Conservation (phyloP, 2,329 filamentous ascomycete species). For the Apiospora marii region DNA sequence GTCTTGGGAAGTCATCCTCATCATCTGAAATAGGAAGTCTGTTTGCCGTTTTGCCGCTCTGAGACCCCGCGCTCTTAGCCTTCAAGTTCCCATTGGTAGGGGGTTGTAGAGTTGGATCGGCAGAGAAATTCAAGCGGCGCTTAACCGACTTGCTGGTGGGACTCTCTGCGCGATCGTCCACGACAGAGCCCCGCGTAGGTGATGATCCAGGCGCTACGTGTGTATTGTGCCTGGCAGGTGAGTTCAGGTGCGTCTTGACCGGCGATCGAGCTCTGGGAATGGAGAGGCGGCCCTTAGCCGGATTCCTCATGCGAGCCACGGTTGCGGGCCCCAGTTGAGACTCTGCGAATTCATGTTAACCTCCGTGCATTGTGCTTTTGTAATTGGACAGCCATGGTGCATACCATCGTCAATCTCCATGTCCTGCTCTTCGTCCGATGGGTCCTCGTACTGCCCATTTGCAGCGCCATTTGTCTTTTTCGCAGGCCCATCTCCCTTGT, state of each 20-base stretch:
- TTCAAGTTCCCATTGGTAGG: slow-evolving; percentile 35
- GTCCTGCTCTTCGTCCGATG: slow-evolving; percentile 51
- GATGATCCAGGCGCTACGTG: slow-evolving; percentile 63
- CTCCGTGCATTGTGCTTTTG: slow-evolving; percentile 24
- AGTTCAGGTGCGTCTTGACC: slow-evolving; percentile 66
- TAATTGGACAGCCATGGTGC: slow-evolving; percentile 31
- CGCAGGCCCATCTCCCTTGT: slow-evolving; percentile 50
- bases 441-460: slow-evolving; percentile 39
- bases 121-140: slow-evolving; percentile 62
- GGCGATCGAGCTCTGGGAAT: slow-evolving; percentile 64
- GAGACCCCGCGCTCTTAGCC: slow-evolving; percentile 36
- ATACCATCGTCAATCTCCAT: slow-evolving; percentile 63
- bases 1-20: slow-evolving; percentile 39
- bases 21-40: slow-evolving; percentile 35
- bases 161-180: slow-evolving; percentile 30
- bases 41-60: slow-evolving; percentile 34
- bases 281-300: slow-evolving; percentile 52
- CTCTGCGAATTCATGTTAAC: slow-evolving; percentile 46
- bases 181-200: slow-evolving; percentile 51
- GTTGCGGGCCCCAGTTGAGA: slow-evolving; percentile 62
- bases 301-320: slow-evolving; percentile 57
- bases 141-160: slow-evolving; percentile 52
- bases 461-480: slow-evolving; percentile 33
- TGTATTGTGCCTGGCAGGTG: slow-evolving; percentile 69
- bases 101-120: slow-evolving; percentile 34